Evolutionary conservation across 148 eudicot species (phyloP).

Genomic region (Silene uniflora): DNA sequence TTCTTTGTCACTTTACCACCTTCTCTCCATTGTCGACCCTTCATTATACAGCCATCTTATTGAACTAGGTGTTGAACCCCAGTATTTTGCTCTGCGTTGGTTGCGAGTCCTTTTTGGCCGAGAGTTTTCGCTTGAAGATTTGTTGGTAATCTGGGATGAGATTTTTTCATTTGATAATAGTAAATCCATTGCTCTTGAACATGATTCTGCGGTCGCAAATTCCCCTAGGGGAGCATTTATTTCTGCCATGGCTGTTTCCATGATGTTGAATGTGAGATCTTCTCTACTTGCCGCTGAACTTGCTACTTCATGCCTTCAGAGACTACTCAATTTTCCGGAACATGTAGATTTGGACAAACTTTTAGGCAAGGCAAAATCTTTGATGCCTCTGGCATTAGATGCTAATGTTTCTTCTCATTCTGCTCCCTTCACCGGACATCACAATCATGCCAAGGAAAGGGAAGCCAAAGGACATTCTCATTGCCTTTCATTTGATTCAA

Average conservation of each 20-base stretch:
- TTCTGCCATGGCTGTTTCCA: constrained; percentile 80
- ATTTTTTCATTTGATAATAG: constrained; percentile 68
- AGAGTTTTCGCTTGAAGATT: constrained; percentile 72
- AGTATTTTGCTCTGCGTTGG: constrained; percentile 95
- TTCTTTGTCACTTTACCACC: constrained; percentile 71
- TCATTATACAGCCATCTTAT: constrained; percentile 81
- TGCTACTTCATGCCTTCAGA: constrained; percentile 88
- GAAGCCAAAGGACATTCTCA: constrained; percentile 54
- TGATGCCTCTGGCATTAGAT: constrained; percentile 62
- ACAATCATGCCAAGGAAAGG: constrained; percentile 31
- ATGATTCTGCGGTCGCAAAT: constrained; percentile 49
- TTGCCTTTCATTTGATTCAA: constrained; percentile 55
- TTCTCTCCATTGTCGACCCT: constrained; percentile 77
- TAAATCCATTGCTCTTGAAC: constrained; percentile 31
- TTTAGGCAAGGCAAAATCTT: constrained; percentile 66
- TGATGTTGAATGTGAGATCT: constrained; percentile 80
- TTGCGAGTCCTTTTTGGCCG: constrained; percentile 89
- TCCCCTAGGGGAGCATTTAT: constrained; percentile 86
- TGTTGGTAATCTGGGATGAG: constrained; percentile 85
- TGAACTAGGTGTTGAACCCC: constrained; percentile 96
- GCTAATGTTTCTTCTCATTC: constrained; percentile 46
- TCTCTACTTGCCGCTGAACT: constrained; percentile 89
- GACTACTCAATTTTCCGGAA: constrained; percentile 77
- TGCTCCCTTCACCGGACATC: constrained; percentile 25
- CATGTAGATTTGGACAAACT: constrained; percentile 55